A percentile compares a stretch with the other conserved stretches of the same genome.
Evolutionary conservation across 768 basidiomycete species (phyloP).

Genomic region (Gloeophyllum trabeum): DNA sequence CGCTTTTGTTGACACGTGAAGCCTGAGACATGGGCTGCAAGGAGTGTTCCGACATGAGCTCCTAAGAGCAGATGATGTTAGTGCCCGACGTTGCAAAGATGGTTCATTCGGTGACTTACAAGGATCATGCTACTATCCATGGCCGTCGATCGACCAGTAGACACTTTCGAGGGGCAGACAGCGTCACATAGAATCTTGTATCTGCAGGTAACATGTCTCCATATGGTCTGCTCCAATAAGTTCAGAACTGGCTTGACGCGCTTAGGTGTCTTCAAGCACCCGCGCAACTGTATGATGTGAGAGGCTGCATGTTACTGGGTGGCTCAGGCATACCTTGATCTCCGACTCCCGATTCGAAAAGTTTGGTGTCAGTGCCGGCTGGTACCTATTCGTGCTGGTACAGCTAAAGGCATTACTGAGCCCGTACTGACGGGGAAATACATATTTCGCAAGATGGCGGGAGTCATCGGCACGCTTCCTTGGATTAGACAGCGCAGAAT

Average conservation of each 20-base stretch:
- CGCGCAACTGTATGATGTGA: constrained; percentile 21
- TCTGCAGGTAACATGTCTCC: constrained; percentile 57
- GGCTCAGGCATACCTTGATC: constrained; percentile 43
- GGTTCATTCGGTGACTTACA: constrained; percentile 23
- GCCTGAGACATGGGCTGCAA: too few relatives aligned
- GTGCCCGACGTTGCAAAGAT: not conserved
- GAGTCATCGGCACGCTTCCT: constrained; percentile 35
- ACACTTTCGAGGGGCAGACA: constrained; percentile 72
- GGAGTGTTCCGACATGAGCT: constrained; percentile 66
- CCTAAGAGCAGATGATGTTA: constrained; percentile 26
- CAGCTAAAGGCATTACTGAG: constrained; percentile 46
- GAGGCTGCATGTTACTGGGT: not conserved
- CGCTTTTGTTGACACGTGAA: too few relatives aligned
- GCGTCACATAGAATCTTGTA: constrained; percentile 55
- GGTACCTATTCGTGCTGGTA: constrained; percentile 13
- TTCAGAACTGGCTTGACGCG: constrained; percentile 46
- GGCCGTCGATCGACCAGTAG: constrained; percentile 4
- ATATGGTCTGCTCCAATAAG: constrained; percentile 49
- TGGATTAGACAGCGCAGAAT: constrained; percentile 32
- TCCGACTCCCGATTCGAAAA: constrained; percentile 55
- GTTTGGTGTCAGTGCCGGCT: constrained; percentile 29
- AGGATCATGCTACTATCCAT: constrained; percentile 58
- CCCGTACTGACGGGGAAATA: constrained; percentile 76
- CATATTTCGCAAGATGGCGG: constrained; percentile 65
- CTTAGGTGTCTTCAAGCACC: constrained; percentile 59